These are phyloP conservation scores for Ophiostoma sp. DNA, from an alignment of 2,329 filamentous ascomycete genomes.

Conservation along the genomic window DNA sequence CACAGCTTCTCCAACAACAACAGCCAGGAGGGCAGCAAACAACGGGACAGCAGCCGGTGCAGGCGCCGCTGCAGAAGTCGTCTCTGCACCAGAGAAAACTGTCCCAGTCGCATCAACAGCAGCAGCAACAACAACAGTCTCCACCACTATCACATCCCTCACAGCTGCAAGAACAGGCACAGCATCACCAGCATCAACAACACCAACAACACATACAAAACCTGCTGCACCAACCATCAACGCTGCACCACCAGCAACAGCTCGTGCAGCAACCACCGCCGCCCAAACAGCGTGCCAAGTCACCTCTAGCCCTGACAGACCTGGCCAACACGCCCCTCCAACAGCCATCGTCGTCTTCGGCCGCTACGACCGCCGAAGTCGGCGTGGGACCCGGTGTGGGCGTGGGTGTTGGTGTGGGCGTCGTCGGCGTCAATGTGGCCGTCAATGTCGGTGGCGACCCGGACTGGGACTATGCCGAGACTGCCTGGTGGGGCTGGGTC, in stretches of 20 bases:
- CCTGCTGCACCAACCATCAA: conserved; percentile 35
- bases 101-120: conserved; percentile 3
- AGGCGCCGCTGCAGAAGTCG: background rate
- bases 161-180: background rate
- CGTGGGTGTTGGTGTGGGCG: conserved; percentile 33
- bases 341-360: conserved; percentile 39
- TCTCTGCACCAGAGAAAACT: background rate
- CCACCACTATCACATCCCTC: background rate
- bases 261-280: conserved; percentile 43
- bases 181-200: background rate
- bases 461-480: conserved; percentile 90
- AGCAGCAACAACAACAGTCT: background rate
- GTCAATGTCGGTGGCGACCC: conserved; percentile 39
- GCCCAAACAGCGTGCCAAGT: conserved; percentile 50
- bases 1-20: conserved; percentile 1
- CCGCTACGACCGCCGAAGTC: conserved; percentile 41
- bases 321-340: conserved; percentile 44
- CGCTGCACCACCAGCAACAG: conserved; percentile 32
- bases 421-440: conserved; percentile 40
- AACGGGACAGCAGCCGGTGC: conserved; percentile 11
- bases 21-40: background rate
- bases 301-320: conserved; percentile 56
- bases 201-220: conserved; percentile 11
- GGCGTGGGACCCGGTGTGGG: background rate
- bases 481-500: conserved; percentile 97